Conservation (phyloP, 441 rosid genomes). For the Kokia cookei region DNA sequence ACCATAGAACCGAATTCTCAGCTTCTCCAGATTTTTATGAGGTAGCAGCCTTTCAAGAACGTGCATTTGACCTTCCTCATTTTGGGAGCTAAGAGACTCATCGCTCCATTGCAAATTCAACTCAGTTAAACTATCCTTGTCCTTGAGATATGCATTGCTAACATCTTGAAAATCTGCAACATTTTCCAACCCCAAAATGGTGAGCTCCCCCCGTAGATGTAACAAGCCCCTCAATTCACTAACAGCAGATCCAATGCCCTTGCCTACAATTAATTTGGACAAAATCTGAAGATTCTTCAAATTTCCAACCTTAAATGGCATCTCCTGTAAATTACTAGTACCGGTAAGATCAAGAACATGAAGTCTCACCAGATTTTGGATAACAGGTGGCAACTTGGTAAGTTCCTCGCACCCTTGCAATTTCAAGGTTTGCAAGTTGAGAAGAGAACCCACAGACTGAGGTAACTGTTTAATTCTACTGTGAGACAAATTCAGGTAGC, state of each 20-base stretch:
- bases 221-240: conserved; percentile 12
- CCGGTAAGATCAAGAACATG: conserved; percentile 11
- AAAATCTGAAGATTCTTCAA: conserved; percentile 9
- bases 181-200: conserved; percentile 13
- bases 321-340: background rate
- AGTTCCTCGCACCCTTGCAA: conserved; percentile 2
- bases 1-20: conserved; percentile 11
- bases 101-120: conserved; percentile 14
- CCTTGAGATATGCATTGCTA: conserved; percentile 10
- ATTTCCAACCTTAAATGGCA: conserved; percentile 1
- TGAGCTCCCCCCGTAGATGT: conserved; percentile 11
- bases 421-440: conserved; percentile 10
- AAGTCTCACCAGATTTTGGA: conserved; percentile 7
- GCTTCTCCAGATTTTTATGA: conserved; percentile 7
- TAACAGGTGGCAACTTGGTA: conserved; percentile 4
- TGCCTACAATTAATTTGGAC: conserved; percentile 14
- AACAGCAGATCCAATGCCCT: conserved; percentile 1
- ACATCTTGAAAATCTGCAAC: conserved; percentile 16
- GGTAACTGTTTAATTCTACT: conserved; percentile 6
- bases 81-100: background rate
- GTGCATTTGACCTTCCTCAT: background rate
- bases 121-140: conserved; percentile 10
- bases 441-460: conserved; percentile 5
- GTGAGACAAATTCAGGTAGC: conserved; percentile 11
- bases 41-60: conserved; percentile 16